A percentile compares a stretch with the other conserved stretches of the same genome.
Conservation (phyloP, 306 rosid species). For the Styphnolobium japonicum region DNA sequence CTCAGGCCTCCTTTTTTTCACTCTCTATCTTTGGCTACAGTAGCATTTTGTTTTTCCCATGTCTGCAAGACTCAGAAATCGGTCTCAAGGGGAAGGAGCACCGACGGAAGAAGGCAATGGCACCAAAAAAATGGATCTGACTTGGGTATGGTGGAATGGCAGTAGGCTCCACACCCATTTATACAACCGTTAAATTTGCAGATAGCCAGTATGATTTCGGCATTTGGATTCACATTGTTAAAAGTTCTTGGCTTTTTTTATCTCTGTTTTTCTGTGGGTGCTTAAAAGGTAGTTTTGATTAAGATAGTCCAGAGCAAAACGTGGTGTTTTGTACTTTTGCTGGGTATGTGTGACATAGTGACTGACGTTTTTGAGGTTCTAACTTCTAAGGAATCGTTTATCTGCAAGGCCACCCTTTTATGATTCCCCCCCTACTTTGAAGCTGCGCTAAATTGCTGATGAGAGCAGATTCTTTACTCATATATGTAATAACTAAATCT, state of each 20-base stretch:
- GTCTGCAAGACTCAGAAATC: slow-evolving; percentile 47
- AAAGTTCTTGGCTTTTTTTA: background rate
- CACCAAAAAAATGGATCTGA: slow-evolving; percentile 66
- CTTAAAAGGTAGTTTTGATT: slow-evolving; percentile 15
- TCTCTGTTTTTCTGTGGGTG: background rate
- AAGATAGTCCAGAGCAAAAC: slow-evolving; percentile 22
- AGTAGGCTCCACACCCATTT: slow-evolving; percentile 74
- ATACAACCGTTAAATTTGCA: slow-evolving; percentile 37
- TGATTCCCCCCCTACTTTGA: background rate
- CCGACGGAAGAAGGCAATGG: slow-evolving; percentile 41
- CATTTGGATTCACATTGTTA: slow-evolving; percentile 41
- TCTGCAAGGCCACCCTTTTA: background rate
- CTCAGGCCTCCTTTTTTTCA: background rate
- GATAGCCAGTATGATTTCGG: slow-evolving; percentile 36
- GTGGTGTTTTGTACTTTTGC: slow-evolving; percentile 26
- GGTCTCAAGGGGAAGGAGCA: slow-evolving; percentile 46
- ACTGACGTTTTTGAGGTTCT: slow-evolving; percentile 23
- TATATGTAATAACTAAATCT: background rate
- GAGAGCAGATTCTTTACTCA: too few relatives aligned
- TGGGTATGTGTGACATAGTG: background rate
- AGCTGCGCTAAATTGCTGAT: background rate
- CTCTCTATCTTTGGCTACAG: slow-evolving; percentile 16
- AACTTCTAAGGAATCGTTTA: background rate
- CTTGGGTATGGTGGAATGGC: slow-evolving; percentile 46
- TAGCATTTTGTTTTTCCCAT: background rate